Evolutionary conservation across 2,329 filamentous ascomycete genomes (phyloP).

Genomic region (Monilinia laxa): DNA sequence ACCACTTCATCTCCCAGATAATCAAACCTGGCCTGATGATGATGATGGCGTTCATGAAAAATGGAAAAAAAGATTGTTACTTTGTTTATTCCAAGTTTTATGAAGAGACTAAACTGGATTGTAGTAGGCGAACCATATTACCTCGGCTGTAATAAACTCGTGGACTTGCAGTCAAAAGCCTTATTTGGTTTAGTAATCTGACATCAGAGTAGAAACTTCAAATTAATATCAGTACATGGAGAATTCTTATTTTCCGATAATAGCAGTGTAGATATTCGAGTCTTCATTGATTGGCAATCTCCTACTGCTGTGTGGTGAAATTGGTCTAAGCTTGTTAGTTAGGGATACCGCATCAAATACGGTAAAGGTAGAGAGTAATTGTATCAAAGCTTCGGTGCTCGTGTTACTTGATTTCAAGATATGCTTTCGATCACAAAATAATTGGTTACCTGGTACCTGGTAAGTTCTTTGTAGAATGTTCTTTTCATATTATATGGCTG

Average conservation of each 20-base stretch:
- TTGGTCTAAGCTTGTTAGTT: constrained; percentile 8
- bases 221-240: constrained; percentile 1
- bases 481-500: background rate
- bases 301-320: background rate
- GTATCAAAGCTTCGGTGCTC: constrained; percentile 2
- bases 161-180: background rate
- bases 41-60: constrained; percentile 14
- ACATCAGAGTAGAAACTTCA: constrained; percentile 6
- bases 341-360: background rate
- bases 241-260: constrained; percentile 12
- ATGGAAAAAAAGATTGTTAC: background rate
- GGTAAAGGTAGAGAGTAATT: background rate
- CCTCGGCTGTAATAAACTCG: background rate
- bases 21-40: constrained; percentile 19
- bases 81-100: constrained; percentile 14
- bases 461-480: constrained; percentile 5
- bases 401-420: constrained; percentile 18
- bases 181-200: background rate
- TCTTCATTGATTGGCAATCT: constrained; percentile 15
- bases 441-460: constrained; percentile 16
- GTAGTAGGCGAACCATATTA: constrained; percentile 7
- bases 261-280: constrained; percentile 11
- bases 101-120: constrained; percentile 6
- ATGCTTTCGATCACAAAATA: constrained; percentile 6
- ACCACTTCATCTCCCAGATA: constrained; percentile 29